A percentile compares a stretch with the other conserved stretches of the same genome.
These are phyloP conservation scores for Flaveria trinervia DNA, from an alignment of 129 eudicot species.

Conservation along the genomic window DNA sequence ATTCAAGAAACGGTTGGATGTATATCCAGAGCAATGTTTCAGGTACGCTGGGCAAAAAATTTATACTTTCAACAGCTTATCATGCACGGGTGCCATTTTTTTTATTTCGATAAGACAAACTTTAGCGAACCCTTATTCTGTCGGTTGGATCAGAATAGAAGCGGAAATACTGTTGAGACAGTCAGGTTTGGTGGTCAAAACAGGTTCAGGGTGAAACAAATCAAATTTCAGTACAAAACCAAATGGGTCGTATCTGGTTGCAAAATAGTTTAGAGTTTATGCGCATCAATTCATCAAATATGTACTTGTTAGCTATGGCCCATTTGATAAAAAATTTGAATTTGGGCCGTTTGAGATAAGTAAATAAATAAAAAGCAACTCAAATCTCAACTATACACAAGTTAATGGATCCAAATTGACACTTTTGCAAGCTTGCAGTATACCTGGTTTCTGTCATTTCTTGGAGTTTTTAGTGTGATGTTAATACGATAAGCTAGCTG, in stretches of 20 bases:
- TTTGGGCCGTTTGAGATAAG: background rate
- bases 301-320: background rate
- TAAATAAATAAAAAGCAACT: background rate
- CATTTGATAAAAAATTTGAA: background rate
- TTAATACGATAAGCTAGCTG: background rate
- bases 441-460: background rate
- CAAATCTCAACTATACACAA: background rate
- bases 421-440: background rate
- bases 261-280: background rate
- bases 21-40: constrained; percentile 88
- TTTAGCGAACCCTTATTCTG: background rate
- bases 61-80: background rate
- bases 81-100: background rate
- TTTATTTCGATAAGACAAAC: background rate
- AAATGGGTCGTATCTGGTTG: background rate
- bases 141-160: constrained; percentile 4
- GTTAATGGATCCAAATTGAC: background rate
- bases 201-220: background rate
- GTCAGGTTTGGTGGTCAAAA: background rate
- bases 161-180: background rate
- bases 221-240: background rate
- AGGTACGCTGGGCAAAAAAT: constrained; percentile 43
- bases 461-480: constrained; percentile 8
- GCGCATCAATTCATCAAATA: background rate
- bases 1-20: constrained; percentile 87